Conservation (phyloP, 2,329 filamentous ascomycete genomes). For the Xylaria sp. region DNA sequence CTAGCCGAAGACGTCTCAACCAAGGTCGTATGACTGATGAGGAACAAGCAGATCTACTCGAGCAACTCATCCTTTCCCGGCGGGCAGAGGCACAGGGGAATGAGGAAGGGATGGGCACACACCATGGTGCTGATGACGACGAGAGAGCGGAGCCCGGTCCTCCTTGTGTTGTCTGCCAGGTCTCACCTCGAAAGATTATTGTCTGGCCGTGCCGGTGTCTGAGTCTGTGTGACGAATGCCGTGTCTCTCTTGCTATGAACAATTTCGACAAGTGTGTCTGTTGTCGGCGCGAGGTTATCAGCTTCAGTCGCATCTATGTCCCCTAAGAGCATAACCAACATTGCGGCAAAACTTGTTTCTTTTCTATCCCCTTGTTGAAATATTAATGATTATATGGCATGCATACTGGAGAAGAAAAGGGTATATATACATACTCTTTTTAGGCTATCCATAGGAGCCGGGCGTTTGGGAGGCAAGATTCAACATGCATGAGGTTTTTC, state of each 20-base stretch:
- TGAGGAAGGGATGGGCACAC: constrained; percentile 20
- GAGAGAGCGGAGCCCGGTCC: constrained; percentile 68
- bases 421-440: constrained; percentile 6
- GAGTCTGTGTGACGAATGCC: constrained; percentile 93
- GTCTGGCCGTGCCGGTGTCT: constrained; percentile 97
- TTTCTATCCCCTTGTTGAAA: neutral
- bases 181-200: constrained; percentile 84
- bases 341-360: neutral
- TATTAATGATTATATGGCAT: constrained; percentile 22
- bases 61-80: constrained; percentile 68
- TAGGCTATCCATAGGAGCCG: constrained; percentile 22
- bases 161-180: constrained; percentile 93
- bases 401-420: constrained; percentile 22
- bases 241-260: constrained; percentile 93
- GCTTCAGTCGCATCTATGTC: constrained; percentile 92
- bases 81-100: constrained; percentile 51
- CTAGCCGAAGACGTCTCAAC: constrained; percentile 50
- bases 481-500: constrained; percentile 1
- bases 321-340: constrained; percentile 57
- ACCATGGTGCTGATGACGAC: constrained; percentile 26
- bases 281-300: constrained; percentile 86
- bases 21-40: constrained; percentile 59
- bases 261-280: constrained; percentile 98
- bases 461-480: constrained; percentile 19
- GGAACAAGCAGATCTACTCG: constrained; percentile 70